phyloP scores from a whole-genome alignment of 495 filamentous ascomycete species.

The Tetracladium marchalianum region DNA sequence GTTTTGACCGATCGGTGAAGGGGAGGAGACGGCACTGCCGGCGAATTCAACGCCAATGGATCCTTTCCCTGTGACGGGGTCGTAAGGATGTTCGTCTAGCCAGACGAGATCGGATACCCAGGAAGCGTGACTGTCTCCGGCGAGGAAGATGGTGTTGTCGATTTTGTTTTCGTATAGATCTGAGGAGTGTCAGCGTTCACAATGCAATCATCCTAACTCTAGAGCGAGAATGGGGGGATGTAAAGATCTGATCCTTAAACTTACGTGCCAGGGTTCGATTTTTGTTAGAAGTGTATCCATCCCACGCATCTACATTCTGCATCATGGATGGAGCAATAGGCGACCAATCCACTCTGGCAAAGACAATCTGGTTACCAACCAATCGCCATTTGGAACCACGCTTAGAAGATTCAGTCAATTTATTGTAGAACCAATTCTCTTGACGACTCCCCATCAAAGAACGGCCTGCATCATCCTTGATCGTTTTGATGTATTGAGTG shows the following conservation, averaged over 20 bases:
- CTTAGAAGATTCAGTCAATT: conserved; percentile 38
- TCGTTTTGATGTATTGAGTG: conserved; percentile 41
- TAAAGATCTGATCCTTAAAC: too few relatives aligned
- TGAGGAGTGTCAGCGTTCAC: too few relatives aligned
- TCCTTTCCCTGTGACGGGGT: conserved; percentile 44
- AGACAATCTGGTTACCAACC: conserved; percentile 56
- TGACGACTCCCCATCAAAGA: conserved; percentile 55
- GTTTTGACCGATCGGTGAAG: conserved; percentile 37
- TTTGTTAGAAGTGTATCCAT: conserved; percentile 53
- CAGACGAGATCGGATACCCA: conserved; percentile 61
- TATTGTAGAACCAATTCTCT: conserved; percentile 59
- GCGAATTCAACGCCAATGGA: conserved; percentile 58
- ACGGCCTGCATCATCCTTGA: conserved; percentile 47
- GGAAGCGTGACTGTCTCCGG: conserved; percentile 53
- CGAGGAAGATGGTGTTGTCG: conserved; percentile 55
- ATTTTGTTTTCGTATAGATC: conserved; percentile 50
- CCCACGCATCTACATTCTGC: conserved; percentile 48
- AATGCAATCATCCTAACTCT: too few relatives aligned
- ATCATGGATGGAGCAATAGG: conserved; percentile 22
- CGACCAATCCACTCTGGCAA: conserved; percentile 44
- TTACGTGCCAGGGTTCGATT: conserved; percentile 43
- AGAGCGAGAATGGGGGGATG: too few relatives aligned
- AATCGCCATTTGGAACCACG: conserved; percentile 53
- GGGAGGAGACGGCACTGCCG: conserved; percentile 48
- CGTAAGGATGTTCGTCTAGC: conserved; percentile 45